These are phyloP conservation scores for barrel medic (Medicago truncatula) DNA, from an alignment of 306 rosid genomes.

Conservation along the genomic window DNA sequence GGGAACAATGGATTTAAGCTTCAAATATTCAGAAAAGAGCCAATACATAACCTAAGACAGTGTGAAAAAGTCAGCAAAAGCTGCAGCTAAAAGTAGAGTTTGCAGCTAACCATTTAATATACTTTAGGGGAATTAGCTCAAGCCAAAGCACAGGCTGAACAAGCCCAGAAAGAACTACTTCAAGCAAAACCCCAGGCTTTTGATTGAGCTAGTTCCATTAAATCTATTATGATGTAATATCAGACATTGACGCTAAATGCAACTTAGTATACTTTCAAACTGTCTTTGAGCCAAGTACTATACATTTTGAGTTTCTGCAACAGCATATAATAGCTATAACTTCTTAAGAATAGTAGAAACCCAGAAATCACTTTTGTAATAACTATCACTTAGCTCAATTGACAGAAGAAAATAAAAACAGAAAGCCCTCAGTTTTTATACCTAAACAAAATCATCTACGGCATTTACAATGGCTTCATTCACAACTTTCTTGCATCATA, in stretches of 20 bases:
- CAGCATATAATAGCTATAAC: background rate
- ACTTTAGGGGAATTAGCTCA: too few relatives aligned
- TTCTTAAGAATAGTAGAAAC: too few relatives aligned
- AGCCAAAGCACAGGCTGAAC: too few relatives aligned
- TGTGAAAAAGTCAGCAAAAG: background rate
- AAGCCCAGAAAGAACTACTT: too few relatives aligned
- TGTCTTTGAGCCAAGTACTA: background rate
- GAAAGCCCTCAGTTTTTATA: slow-evolving; percentile 36
- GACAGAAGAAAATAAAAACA: background rate
- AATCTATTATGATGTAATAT: background rate
- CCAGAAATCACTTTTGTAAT: background rate
- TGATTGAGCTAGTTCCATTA: too few relatives aligned
- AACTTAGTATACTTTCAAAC: background rate
- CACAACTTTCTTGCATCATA: slow-evolving; percentile 27
- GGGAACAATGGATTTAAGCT: background rate
- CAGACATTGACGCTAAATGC: background rate
- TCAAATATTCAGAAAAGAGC: background rate
- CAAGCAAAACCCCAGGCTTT: too few relatives aligned
- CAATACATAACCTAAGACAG: background rate
- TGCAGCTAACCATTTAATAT: background rate
- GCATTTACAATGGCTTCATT: slow-evolving; percentile 19
- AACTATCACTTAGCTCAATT: background rate
- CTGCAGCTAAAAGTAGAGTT: background rate
- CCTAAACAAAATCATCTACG: slow-evolving; percentile 24
- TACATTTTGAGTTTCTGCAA: background rate